Conservation (phyloP, 225 moss, liverwort and hornwort genomes). For the Lunularia cruciata region DNA sequence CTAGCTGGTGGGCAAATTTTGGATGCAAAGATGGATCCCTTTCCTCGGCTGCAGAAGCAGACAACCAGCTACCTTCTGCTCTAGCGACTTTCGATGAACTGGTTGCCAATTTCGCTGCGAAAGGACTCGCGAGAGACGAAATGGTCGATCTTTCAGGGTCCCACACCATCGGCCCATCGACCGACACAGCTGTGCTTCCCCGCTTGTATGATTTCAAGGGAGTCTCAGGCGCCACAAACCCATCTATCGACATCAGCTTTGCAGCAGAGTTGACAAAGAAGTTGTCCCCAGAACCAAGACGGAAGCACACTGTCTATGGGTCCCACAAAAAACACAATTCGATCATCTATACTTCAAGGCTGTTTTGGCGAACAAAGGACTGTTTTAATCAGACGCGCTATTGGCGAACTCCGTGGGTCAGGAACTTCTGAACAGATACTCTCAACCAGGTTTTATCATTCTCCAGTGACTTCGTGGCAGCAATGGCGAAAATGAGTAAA, state of each 20-base stretch:
- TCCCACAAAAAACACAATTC: conserved; percentile 1
- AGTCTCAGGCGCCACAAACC: conserved; percentile 1
- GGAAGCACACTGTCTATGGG: not conserved
- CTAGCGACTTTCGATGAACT: too few species aligned
- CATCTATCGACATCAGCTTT: conserved; percentile 2
- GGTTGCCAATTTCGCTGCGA: too few species aligned
- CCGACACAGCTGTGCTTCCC: not conserved
- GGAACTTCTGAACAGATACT: conserved; percentile 8
- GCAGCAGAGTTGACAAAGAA: not conserved
- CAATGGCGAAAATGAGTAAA: conserved; percentile 21
- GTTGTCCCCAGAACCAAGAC: not conserved
- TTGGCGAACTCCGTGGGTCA: not conserved
- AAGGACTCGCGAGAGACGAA: not conserved
- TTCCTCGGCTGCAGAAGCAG: not conserved
- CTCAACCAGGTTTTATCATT: conserved; percentile 11
- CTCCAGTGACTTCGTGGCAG: conserved; percentile 2
- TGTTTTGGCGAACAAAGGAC: conserved; percentile 9
- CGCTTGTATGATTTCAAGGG: conserved; percentile 12
- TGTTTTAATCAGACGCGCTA: conserved; percentile 5
- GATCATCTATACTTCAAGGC: conserved; percentile 11
- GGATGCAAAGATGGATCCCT: conserved; percentile 14
- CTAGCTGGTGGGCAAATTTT: too few species aligned
- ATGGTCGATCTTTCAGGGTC: conserved; percentile 11
- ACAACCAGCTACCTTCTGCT: not conserved
- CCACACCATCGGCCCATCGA: conserved; percentile 11